Percentiles rank a stretch among this genome's conserved stretches.
Evolutionary conservation across 441 rosid species (phyloP).

Genomic region (Omphalea diandra): DNA sequence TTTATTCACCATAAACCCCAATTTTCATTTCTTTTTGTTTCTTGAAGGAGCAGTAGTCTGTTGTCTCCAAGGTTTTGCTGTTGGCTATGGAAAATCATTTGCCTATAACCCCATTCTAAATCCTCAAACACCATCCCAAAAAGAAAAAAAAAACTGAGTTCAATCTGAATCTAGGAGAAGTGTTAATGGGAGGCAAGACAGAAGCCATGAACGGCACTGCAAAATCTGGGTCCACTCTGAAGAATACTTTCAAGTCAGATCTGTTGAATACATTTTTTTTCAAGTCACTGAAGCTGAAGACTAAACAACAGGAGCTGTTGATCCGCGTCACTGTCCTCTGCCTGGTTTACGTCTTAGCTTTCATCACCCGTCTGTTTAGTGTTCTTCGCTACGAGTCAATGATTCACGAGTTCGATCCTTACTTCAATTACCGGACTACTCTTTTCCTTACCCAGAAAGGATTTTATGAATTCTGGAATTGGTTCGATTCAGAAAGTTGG

Average conservation of each 20-base stretch:
- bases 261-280: constrained; percentile 42
- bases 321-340: constrained; percentile 78
- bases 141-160: too few species aligned
- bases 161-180: too few species aligned
- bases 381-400: constrained; percentile 97
- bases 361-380: constrained; percentile 82
- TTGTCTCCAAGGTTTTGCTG: too few species aligned
- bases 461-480: constrained; percentile 96
- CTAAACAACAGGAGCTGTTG: constrained; percentile 93
- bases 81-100: too few species aligned
- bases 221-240: constrained; percentile 25
- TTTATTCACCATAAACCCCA: too few species aligned
- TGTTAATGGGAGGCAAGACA: constrained; percentile 36
- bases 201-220: constrained; percentile 31
- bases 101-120: too few species aligned
- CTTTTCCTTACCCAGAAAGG: constrained; percentile 89
- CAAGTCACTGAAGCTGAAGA: constrained; percentile 66
- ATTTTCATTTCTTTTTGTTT: too few species aligned
- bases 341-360: constrained; percentile 80
- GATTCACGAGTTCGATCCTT: constrained; percentile 99
- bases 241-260: constrained; percentile 40
- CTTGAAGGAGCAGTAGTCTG: too few species aligned
- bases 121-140: too few species aligned
- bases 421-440: constrained; percentile 93
- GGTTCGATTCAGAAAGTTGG: constrained; percentile 98